A percentile compares a stretch with the other conserved stretches of the same genome.
These are phyloP conservation scores for Xerocomus spinulosus DNA, from an alignment of 768 basidiomycete genomes.

Conservation along the genomic window DNA sequence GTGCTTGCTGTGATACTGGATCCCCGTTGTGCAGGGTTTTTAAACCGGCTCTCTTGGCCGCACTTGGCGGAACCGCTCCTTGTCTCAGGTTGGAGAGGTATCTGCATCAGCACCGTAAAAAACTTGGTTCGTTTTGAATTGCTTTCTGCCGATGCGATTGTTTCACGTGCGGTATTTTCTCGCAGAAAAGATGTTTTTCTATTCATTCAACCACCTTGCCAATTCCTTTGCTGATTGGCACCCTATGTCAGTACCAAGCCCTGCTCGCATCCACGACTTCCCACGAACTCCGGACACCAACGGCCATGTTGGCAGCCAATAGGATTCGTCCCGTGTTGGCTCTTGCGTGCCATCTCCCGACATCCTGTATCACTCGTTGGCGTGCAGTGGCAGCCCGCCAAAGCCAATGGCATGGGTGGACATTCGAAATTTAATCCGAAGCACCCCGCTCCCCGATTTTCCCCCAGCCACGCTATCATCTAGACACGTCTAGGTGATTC, in stretches of 20 bases:
- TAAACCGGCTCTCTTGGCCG: not conserved
- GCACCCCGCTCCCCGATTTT: no score
- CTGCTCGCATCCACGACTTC: no score
- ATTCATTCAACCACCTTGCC: not conserved
- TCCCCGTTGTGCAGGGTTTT: not conserved
- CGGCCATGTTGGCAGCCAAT: slow-evolving; percentile 2
- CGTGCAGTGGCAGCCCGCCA: slow-evolving; percentile 10
- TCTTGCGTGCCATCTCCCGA: not conserved
- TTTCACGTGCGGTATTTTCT: no score
- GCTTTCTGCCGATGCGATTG: no score
- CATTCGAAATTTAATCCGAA: not conserved
- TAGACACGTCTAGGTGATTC: slow-evolving; percentile 4
- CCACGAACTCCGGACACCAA: not conserved
- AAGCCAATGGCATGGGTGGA: not conserved
- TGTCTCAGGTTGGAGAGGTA: not conserved
- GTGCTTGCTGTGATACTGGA: slow-evolving; percentile 16
- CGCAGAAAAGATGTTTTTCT: no score
- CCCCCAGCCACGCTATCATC: not conserved
- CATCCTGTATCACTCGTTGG: not conserved
- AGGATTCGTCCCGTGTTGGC: not conserved
- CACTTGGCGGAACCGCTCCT: no score
- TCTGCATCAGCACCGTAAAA: no score
- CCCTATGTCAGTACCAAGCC: not conserved
- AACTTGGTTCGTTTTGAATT: no score
- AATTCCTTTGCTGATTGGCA: not conserved